Conservation (phyloP, 768 basidiomycete species). For the Pisolithus marmoratus region DNA sequence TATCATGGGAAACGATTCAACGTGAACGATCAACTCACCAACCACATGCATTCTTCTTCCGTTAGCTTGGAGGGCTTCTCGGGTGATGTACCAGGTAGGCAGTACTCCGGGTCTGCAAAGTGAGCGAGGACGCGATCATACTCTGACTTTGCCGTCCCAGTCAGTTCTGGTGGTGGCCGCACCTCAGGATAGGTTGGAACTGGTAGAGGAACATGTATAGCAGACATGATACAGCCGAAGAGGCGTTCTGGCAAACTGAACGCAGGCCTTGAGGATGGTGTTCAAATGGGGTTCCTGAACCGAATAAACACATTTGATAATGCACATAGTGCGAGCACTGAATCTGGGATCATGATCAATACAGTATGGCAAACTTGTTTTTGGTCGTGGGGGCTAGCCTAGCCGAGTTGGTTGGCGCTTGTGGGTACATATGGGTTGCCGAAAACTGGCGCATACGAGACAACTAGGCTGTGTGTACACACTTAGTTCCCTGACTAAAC, state of each 20-base stretch:
- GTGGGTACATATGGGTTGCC: too few species aligned
- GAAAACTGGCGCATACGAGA: too few species aligned
- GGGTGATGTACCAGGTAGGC: constrained; percentile 39
- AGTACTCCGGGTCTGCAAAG: constrained; percentile 49
- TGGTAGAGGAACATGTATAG: constrained; percentile 17
- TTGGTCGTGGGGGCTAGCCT: too few species aligned
- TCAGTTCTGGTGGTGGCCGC: constrained; percentile 33
- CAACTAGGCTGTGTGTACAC: too few species aligned
- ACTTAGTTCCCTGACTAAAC: too few species aligned
- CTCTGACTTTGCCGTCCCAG: constrained; percentile 41
- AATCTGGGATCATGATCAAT: too few species aligned
- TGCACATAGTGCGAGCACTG: too few species aligned
- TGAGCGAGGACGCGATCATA: constrained; percentile 53
- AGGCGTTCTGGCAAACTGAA: background rate
- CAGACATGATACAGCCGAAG: background rate
- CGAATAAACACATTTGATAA: too few species aligned
- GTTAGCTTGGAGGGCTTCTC: constrained; percentile 38
- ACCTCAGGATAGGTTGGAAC: constrained; percentile 21
- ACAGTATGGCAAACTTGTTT: too few species aligned
- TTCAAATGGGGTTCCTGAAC: background rate
- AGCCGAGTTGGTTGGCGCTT: too few species aligned
- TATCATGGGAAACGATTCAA: constrained; percentile 1
- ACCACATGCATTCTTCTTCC: constrained; percentile 75
- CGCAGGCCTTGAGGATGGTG: too few species aligned
- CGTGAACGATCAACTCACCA: constrained; percentile 36